phyloP scores from a whole-genome alignment of 2,329 filamentous ascomycete species.

The Scortechinia acanthostroma region DNA sequence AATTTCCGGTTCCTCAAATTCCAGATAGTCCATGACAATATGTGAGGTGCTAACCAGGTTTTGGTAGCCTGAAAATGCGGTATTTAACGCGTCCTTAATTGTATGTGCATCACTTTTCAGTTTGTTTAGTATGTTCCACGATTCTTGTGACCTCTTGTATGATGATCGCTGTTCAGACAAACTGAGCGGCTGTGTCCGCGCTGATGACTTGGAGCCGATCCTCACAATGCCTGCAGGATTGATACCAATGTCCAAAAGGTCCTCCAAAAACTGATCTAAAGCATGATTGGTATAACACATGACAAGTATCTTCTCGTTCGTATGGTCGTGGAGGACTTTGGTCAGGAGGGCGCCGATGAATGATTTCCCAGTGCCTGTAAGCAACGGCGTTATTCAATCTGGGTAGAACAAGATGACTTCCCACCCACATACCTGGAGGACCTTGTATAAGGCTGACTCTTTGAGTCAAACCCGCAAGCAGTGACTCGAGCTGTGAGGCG shows the following conservation, averaged over 20 bases:
- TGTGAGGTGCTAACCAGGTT: conserved; percentile 4
- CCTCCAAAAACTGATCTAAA: conserved; percentile 57
- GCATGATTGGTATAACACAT: conserved; percentile 66
- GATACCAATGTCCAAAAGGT: conserved; percentile 54
- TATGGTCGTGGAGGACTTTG: conserved; percentile 41
- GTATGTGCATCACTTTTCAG: conserved; percentile 23
- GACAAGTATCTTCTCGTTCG: conserved; percentile 46
- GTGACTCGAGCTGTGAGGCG: conserved; percentile 44
- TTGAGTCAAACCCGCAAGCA: conserved; percentile 42
- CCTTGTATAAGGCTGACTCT: conserved; percentile 61
- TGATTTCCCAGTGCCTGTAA: conserved; percentile 65
- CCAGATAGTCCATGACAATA: conserved; percentile 30
- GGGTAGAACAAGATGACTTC: conserved; percentile 5
- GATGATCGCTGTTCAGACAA: conserved; percentile 29
- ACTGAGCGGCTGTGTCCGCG: conserved; percentile 34
- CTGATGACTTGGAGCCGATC: conserved; percentile 50
- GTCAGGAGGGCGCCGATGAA: conserved; percentile 62
- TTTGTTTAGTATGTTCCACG: conserved; percentile 30
- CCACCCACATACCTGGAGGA: conserved; percentile 50
- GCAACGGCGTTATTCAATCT: background rate
- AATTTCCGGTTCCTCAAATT: conserved; percentile 35
- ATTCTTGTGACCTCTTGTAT: conserved; percentile 18
- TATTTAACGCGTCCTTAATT: conserved; percentile 13
- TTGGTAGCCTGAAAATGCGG: background rate
- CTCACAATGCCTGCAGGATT: conserved; percentile 40